phyloP scores from a whole-genome alignment of 1,284 basidiomycete species.

The Phylloporus sp. region DNA sequence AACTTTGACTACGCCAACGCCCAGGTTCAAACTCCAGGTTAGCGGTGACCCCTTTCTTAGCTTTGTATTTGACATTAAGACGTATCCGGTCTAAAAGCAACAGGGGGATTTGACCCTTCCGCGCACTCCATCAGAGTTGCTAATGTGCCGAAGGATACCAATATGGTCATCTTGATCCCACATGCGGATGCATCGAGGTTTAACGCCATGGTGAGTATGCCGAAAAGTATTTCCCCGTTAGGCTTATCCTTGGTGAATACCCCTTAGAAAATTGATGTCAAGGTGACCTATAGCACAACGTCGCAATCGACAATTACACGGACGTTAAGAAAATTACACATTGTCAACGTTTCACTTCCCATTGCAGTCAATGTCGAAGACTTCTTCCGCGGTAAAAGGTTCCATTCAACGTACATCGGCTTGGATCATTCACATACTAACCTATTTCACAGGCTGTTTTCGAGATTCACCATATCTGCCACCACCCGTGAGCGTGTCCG shows the following conservation, averaged over 20 bases:
- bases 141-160: slow-evolving; percentile 49
- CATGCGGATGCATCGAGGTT: slow-evolving; percentile 63
- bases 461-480: slow-evolving; percentile 79
- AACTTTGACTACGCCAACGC: slow-evolving; percentile 53
- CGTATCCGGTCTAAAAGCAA: slow-evolving; percentile 13
- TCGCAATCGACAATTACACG: slow-evolving; percentile 57
- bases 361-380: slow-evolving; percentile 86
- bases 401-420: slow-evolving; percentile 6
- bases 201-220: slow-evolving; percentile 53
- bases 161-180: slow-evolving; percentile 57
- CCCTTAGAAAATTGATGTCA: slow-evolving; percentile 62
- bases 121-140: slow-evolving; percentile 51
- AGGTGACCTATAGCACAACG: slow-evolving; percentile 64
- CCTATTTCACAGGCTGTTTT: slow-evolving; percentile 61
- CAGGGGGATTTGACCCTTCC: slow-evolving; percentile 37
- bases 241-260: slow-evolving; percentile 7
- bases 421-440: slow-evolving; percentile 2
- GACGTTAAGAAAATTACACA: slow-evolving; percentile 52
- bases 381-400: slow-evolving; percentile 78
- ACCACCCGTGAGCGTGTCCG: slow-evolving; percentile 74
- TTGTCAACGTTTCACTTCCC: slow-evolving; percentile 69
- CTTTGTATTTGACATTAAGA: slow-evolving; percentile 16
- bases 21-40: slow-evolving; percentile 45
- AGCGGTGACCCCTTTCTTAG: slow-evolving; percentile 11
- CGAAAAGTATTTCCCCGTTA: background rate